These are phyloP conservation scores for Hyphopichia wangnamkhiaoensis DNA, from an alignment of 1,139 yeast genomes.

Conservation along the genomic window DNA sequence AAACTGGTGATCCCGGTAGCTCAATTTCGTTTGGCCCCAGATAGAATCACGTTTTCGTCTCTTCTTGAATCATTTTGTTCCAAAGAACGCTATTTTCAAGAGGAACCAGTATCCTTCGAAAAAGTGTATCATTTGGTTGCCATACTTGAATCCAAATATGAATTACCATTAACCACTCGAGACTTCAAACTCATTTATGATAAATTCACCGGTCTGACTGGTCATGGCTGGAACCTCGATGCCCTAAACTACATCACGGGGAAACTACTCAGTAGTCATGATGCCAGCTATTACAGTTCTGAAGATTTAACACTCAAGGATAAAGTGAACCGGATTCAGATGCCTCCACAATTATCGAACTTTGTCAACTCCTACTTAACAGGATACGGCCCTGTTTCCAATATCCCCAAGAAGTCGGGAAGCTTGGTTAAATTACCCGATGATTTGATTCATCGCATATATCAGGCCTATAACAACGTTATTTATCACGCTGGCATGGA, in stretches of 20 bases:
- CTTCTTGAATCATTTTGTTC: slow-evolving; percentile 18
- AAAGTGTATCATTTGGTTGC: slow-evolving; percentile 16
- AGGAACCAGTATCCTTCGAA: slow-evolving; percentile 8
- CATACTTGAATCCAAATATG: slow-evolving; percentile 18
- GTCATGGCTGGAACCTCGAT: slow-evolving; percentile 9
- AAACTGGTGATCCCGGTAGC: slow-evolving; percentile 24
- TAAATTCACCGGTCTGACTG: slow-evolving; percentile 6
- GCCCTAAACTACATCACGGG: slow-evolving; percentile 15
- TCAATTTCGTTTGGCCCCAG: slow-evolving; percentile 20
- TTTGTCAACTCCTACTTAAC: slow-evolving; percentile 14
- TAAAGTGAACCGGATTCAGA: slow-evolving; percentile 8
- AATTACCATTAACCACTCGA: slow-evolving; percentile 30
- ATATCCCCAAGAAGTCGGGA: neutral
- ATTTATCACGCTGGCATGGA: neutral
- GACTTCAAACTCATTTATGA: slow-evolving; percentile 18
- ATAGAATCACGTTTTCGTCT: slow-evolving; percentile 28
- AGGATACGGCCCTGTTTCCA: neutral
- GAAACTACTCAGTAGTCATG: slow-evolving; percentile 21
- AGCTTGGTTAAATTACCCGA: slow-evolving; percentile 1
- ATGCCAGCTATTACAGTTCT: slow-evolving; percentile 18
- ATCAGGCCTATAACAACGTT: slow-evolving; percentile 1
- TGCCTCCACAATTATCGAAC: slow-evolving; percentile 15
- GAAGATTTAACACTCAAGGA: slow-evolving; percentile 15
- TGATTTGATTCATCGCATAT: neutral
- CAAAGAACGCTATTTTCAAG: too few relatives aligned